These are phyloP conservation scores for Dictyostelium firmibasis DNA, from an alignment of 78 protist genomes.

Conservation along the genomic window DNA sequence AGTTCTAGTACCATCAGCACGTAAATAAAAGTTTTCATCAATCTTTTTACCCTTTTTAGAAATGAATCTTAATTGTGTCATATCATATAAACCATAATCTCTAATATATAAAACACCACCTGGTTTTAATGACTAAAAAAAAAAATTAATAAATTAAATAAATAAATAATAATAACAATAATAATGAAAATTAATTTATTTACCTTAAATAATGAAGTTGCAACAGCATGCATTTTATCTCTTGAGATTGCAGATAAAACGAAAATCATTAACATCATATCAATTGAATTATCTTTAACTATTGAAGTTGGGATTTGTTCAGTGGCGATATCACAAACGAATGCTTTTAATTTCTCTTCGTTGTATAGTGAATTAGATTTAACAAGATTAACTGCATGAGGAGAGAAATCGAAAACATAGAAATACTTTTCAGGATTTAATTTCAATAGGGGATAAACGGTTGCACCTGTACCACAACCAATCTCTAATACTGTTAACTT, in stretches of 20 bases:
- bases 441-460: constrained; percentile 75
- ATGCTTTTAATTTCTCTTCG: constrained; percentile 56
- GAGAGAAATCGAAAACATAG: constrained; percentile 80
- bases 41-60: constrained; percentile 70
- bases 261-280: constrained; percentile 76
- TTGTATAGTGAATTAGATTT: constrained; percentile 63
- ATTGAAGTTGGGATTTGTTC: constrained; percentile 32
- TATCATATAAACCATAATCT: constrained; percentile 86
- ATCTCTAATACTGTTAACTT: constrained; percentile 43
- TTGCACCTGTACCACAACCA: constrained; percentile 84
- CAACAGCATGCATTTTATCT: constrained; percentile 38
- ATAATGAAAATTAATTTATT: background rate
- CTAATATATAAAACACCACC: constrained; percentile 83
- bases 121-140: constrained; percentile 69
- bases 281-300: constrained; percentile 59
- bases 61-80: constrained; percentile 82
- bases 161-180: background rate
- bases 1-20: constrained; percentile 85
- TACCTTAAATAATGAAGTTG: constrained; percentile 29
- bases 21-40: constrained; percentile 78
- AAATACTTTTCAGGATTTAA: constrained; percentile 53
- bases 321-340: constrained; percentile 76
- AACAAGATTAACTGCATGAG: constrained; percentile 66
- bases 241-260: constrained; percentile 81
- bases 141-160: background rate